These are phyloP conservation scores for Priceomyces castillae DNA, from an alignment of 805 yeast genomes.

Conservation along the genomic window DNA sequence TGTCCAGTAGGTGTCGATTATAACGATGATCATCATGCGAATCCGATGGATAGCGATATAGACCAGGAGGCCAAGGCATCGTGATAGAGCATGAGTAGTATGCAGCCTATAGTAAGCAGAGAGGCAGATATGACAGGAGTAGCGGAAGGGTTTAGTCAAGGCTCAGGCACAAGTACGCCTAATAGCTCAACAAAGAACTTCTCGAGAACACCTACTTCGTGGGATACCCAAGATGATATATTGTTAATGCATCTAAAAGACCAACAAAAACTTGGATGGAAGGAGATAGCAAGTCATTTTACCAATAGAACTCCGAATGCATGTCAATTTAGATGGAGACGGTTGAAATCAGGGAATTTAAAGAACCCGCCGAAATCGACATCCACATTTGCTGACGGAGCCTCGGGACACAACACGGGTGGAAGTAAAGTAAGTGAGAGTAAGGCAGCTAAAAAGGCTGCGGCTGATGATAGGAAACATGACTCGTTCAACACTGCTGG, in stretches of 20 bases:
- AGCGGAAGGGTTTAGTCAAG: conserved; percentile 3
- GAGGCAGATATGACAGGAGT: conserved; percentile 3
- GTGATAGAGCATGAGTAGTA: conserved; percentile 3
- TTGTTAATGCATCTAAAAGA: conserved; percentile 46
- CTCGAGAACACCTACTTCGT: conserved; percentile 44
- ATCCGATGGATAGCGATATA: background rate
- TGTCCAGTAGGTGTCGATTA: conserved; percentile 1
- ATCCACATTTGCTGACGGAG: conserved; percentile 9
- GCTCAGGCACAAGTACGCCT: conserved; percentile 1
- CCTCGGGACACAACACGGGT: conserved; percentile 9
- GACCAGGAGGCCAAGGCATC: background rate
- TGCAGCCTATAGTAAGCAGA: background rate
- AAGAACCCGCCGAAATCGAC: conserved; percentile 44
- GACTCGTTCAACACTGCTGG: conserved; percentile 5
- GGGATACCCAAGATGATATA: conserved; percentile 48
- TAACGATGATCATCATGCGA: conserved; percentile 3
- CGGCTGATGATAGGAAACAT: background rate
- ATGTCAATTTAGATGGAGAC: conserved; percentile 47
- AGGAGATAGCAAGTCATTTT: conserved; percentile 44
- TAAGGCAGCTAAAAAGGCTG: conserved; percentile 4
- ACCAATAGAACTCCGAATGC: conserved; percentile 47
- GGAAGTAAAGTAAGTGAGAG: conserved; percentile 1
- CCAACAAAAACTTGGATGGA: conserved; percentile 47
- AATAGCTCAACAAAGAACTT: conserved; percentile 19
- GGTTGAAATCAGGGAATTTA: conserved; percentile 43